Evolutionary conservation across 768 basidiomycete species (phyloP), one percentile per base, ranked within the genome.

Genomic region (Pleurotus citrinopileatus): DNA sequence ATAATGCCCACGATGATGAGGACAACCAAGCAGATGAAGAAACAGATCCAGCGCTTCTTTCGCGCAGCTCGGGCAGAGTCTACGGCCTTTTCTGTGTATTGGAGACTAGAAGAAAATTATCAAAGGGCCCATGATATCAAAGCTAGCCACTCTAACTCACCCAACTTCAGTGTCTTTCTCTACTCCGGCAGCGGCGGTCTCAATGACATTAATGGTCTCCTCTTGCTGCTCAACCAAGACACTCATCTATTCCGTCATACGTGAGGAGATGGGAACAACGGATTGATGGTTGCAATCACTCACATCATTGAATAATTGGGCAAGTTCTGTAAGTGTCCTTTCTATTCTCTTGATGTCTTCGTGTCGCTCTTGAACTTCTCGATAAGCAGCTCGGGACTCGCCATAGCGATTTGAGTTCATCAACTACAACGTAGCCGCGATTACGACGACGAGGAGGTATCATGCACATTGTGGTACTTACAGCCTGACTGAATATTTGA

Each of bases 11-110:
- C 74, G 44, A 91, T 80, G 58, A 86, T 80, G 55, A 87, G 74
- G 52, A 94, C 63, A 55, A 91, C 64, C 53, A 94, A 63, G 53
- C 70, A 65, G 56, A 93, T 83, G 71, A 83, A 66, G 78, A 96
- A 96, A 73, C 95, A 98, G 67, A 96, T 95, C 94, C 94, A 97
- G 63, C 94, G 86, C 81, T 96, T 98, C 71, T 87, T 92, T 56
- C 96, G 86, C 19, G 96, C 96, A 27, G 87, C 81, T 26, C 89
- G 81, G 19, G 96, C 96, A 32, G 89, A 92, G 32, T 72, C 75
- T 50, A 98, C 89, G 5, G 95, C 96, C 63, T 89, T 90, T 43
- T 89, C 83, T 1, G 93, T 91, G 67, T 97, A 89, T 57, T 79
- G 75, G 48, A 93, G 70, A 56, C 94, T 97, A 61, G 4, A 38